Percentiles rank a stretch among this genome's conserved stretches.
Conservation (phyloP, 768 basidiomycete species). For the Lactifluus echinatus region DNA sequence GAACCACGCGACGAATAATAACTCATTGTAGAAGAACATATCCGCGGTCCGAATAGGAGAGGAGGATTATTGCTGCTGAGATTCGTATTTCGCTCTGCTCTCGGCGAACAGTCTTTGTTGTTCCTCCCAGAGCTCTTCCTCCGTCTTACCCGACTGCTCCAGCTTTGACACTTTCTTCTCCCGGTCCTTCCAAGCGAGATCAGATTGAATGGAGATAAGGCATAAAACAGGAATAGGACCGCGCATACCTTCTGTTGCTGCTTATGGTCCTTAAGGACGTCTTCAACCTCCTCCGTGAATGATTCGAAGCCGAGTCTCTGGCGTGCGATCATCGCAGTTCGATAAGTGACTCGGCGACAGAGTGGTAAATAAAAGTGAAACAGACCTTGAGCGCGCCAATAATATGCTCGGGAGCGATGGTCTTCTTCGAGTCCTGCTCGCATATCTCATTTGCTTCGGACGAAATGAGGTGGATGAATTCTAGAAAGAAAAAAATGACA, state of each 20-base stretch:
- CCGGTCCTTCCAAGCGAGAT: slow-evolving; percentile 48
- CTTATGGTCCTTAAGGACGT: slow-evolving; percentile 92
- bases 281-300: slow-evolving; percentile 84
- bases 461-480: slow-evolving; percentile 96
- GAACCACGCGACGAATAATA: slow-evolving; percentile 9
- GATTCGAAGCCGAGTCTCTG: slow-evolving; percentile 90
- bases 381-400: slow-evolving; percentile 79
- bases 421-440: slow-evolving; percentile 97
- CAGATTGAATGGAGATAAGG: neutral
- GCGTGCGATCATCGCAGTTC: neutral
- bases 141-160: slow-evolving; percentile 80
- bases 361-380: slow-evolving; percentile 21
- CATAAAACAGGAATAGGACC: neutral
- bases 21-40: slow-evolving; percentile 15
- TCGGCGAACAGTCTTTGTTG: slow-evolving; percentile 94
- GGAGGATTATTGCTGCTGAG: slow-evolving; percentile 29
- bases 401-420: slow-evolving; percentile 96
- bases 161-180: slow-evolving; percentile 90
- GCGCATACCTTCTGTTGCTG: slow-evolving; percentile 79
- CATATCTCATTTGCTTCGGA: slow-evolving; percentile 98
- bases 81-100: slow-evolving; percentile 72
- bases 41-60: slow-evolving; percentile 4
- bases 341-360: neutral
- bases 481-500: slow-evolving; percentile 35
- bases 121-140: slow-evolving; percentile 79